A percentile compares a stretch with the other conserved stretches of the same genome.
Conservation (phyloP, 495 filamentous ascomycete genomes). For the Amphirosellinia nigrospora region DNA sequence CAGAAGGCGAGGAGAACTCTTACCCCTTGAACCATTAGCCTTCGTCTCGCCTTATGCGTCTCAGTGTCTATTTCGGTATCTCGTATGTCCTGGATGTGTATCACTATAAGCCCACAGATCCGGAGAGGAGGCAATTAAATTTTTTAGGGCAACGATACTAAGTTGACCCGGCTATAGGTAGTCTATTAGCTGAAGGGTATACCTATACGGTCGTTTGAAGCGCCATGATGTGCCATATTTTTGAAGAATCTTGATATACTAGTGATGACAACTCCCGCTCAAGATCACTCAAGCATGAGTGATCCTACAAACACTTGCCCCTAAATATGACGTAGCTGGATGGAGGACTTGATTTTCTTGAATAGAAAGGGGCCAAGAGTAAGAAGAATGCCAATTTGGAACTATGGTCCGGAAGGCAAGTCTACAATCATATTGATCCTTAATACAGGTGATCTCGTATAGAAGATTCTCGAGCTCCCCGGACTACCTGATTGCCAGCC, state of each 20-base stretch:
- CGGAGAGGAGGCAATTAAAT: conserved; percentile 5
- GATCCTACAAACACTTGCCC: background rate
- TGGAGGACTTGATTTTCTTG: background rate
- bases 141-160: background rate
- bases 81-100: conserved; percentile 35
- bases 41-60: conserved; percentile 42
- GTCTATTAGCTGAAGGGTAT: background rate
- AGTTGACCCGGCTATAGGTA: background rate
- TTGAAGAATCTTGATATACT: conserved; percentile 5
- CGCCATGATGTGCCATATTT: conserved; percentile 17
- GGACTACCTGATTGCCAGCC: background rate
- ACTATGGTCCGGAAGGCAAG: background rate
- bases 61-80: conserved; percentile 38
- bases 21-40: conserved; percentile 47
- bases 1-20: conserved; percentile 18
- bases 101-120: conserved; percentile 17
- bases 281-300: conserved; percentile 3
- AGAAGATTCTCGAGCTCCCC: background rate
- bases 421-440: background rate
- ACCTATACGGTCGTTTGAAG: background rate
- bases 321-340: conserved; percentile 16
- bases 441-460: background rate
- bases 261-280: background rate
- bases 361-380: background rate
- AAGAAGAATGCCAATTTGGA: background rate